Conservation (phyloP, 371 early-diverging fungal species). For the Gilbertella persicaria region DNA sequence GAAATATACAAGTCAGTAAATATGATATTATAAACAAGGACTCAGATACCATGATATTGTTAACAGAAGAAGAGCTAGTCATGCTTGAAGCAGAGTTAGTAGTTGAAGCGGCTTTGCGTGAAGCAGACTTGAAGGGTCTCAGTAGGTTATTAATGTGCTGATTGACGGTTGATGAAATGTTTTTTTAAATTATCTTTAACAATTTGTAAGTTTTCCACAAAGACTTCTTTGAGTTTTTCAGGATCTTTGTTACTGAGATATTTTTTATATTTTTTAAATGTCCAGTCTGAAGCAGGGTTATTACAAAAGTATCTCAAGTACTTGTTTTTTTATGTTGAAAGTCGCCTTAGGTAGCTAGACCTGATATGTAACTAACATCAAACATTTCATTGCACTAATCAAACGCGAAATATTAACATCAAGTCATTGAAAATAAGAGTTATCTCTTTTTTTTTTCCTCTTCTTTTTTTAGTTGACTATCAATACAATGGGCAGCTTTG, state of each 20-base stretch:
- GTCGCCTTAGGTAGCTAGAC: constrained; percentile 10
- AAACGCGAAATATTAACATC: too few species aligned
- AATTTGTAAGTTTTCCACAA: constrained; percentile 10
- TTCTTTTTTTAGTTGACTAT: too few species aligned
- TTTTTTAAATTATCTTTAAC: constrained; percentile 13
- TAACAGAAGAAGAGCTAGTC: too few species aligned
- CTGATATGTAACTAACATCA: constrained; percentile 16
- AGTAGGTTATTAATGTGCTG: constrained; percentile 8
- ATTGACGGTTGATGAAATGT: constrained; percentile 10
- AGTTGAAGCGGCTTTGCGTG: too few species aligned
- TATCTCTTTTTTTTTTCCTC: too few species aligned
- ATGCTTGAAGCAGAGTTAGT: too few species aligned
- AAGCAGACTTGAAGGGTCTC: neutral
- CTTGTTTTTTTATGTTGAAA: constrained; percentile 13
- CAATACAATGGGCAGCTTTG: too few species aligned
- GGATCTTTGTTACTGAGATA: constrained; percentile 12
- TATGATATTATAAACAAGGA: constrained; percentile 14
- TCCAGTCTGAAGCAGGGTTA: constrained; percentile 16
- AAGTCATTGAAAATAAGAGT: too few species aligned
- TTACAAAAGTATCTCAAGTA: constrained; percentile 15
- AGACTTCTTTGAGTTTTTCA: constrained; percentile 4
- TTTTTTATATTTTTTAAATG: constrained; percentile 12
- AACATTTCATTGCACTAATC: too few species aligned
- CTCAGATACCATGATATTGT: constrained; percentile 12
- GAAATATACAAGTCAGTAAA: constrained; percentile 13